These are phyloP conservation scores for Fraxinus albicans DNA, from an alignment of 305 asterid genomes.

Conservation along the genomic window DNA sequence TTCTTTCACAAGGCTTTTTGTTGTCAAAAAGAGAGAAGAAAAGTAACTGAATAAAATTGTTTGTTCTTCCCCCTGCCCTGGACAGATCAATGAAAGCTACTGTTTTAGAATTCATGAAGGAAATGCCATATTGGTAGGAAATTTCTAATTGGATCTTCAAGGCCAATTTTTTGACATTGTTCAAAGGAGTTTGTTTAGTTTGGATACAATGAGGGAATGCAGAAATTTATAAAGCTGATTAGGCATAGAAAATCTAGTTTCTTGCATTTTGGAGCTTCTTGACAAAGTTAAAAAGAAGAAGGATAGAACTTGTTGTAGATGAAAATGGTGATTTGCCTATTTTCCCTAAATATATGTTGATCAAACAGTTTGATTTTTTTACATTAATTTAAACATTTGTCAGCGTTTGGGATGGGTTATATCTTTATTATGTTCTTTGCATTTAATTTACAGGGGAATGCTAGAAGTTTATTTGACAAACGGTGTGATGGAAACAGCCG, in stretches of 20 bases:
- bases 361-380: background rate
- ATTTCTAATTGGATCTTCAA: background rate
- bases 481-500: constrained; percentile 72
- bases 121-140: background rate
- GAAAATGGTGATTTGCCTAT: background rate
- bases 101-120: background rate
- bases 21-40: background rate
- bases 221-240: background rate
- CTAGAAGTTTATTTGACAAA: constrained; percentile 77
- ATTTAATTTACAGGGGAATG: constrained; percentile 73
- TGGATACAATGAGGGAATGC: background rate
- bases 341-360: constrained; percentile 5
- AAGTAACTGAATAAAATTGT: background rate
- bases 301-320: background rate
- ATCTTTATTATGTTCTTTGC: constrained; percentile 16
- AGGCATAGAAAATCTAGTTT: background rate
- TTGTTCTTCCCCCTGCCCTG: background rate
- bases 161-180: background rate
- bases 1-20: constrained; percentile 1
- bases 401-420: background rate
- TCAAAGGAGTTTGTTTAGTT: background rate
- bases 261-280: background rate
- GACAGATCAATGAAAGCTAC: background rate
- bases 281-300: background rate
- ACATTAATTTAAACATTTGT: background rate